Evolutionary conservation across 768 basidiomycete species (phyloP).

Genomic region (Boletus bicolor): DNA sequence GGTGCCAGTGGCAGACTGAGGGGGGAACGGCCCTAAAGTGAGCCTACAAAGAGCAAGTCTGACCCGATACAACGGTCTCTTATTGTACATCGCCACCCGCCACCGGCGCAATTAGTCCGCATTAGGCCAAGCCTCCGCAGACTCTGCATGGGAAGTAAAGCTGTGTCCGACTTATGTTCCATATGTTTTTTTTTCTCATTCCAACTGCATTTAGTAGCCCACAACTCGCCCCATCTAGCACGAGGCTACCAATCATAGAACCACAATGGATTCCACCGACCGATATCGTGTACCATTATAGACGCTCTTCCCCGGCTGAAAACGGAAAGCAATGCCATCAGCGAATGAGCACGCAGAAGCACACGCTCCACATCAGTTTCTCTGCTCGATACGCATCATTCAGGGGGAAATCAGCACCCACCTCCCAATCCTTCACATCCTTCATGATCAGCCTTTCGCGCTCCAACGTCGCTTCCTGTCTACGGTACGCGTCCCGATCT

Average conservation of each 20-base stretch:
- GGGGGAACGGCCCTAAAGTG: conserved; percentile 24
- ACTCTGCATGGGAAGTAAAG: conserved; percentile 9
- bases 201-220: conserved; percentile 7
- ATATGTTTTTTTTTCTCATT: conserved; percentile 11
- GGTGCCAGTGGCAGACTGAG: conserved; percentile 2
- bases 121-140: background rate
- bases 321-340: conserved; percentile 3
- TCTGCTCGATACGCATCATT: conserved; percentile 19
- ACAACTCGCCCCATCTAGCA: conserved; percentile 3
- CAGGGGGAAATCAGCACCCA: conserved; percentile 42
- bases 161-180: conserved; percentile 19
- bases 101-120: conserved; percentile 27
- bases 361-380: conserved; percentile 11
- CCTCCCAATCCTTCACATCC: conserved; percentile 92
- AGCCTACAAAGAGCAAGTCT: background rate
- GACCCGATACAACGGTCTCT: conserved; percentile 14
- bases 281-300: conserved; percentile 80
- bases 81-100: conserved; percentile 36
- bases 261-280: conserved; percentile 53
- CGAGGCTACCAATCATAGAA: conserved; percentile 42
- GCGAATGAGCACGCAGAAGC: background rate
- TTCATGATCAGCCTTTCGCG: conserved; percentile 93
- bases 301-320: conserved; percentile 78
- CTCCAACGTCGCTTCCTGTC: conserved; percentile 69
- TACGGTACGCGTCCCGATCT: conserved; percentile 85